Conservation (phyloP, 2,329 filamentous ascomycete species). For the Macroventuria anomochaeta region DNA sequence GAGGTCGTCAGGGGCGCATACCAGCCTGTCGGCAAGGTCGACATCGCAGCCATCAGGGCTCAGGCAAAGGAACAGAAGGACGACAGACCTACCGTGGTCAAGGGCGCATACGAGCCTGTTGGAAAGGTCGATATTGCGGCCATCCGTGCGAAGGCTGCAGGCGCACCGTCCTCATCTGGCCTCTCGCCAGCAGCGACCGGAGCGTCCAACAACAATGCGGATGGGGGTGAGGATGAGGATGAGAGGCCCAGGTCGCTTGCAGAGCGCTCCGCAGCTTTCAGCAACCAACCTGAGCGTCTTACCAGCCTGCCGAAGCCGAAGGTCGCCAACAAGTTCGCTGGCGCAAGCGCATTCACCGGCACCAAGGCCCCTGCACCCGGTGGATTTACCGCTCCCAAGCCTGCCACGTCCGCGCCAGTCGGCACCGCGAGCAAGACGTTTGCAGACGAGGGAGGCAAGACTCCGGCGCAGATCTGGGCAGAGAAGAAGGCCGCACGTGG, state of each 20-base stretch:
- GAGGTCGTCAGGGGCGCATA: conserved; percentile 86
- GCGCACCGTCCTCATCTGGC: conserved; percentile 40
- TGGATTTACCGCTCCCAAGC: conserved; percentile 67
- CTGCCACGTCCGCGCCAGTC: conserved; percentile 67
- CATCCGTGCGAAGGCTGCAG: conserved; percentile 81
- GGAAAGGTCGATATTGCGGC: conserved; percentile 98
- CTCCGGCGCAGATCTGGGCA: conserved; percentile 94
- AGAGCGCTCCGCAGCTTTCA: conserved; percentile 79
- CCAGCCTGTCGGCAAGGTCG: conserved; percentile 95
- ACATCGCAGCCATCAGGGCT: conserved; percentile 87
- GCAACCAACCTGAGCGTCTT: conserved; percentile 73
- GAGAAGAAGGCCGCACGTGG: conserved; percentile 91
- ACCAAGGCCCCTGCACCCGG: conserved; percentile 87
- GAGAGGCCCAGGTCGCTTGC: conserved; percentile 66
- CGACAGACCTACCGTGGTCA: conserved; percentile 82
- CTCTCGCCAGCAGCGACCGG: conserved; percentile 55
- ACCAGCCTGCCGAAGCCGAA: conserved; percentile 93
- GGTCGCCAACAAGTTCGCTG: conserved; percentile 86
- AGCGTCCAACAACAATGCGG: conserved; percentile 50
- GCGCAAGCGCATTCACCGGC: conserved; percentile 74
- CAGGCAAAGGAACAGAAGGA: conserved; percentile 72
- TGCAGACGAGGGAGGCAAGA: conserved; percentile 93
- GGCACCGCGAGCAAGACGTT: conserved; percentile 89
- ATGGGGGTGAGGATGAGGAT: conserved; percentile 56
- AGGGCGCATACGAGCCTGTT: conserved; percentile 91